phyloP scores from a whole-genome alignment of 768 basidiomycete genomes.

The Amanita pallidorosea region DNA sequence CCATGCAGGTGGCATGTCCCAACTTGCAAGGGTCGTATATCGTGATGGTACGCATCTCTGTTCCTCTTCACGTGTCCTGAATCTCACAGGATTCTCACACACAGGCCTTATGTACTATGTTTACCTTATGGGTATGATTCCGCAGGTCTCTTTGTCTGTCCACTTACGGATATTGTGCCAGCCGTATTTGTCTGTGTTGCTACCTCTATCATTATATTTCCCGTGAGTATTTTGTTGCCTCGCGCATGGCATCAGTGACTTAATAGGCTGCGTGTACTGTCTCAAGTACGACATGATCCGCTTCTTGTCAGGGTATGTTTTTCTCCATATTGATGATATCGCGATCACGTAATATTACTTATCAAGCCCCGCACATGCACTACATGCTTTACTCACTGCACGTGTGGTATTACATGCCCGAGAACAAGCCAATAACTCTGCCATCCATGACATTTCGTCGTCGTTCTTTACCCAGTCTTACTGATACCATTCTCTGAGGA shows the following conservation, averaged over 20 bases:
- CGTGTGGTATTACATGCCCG: constrained; percentile 4
- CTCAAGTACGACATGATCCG: constrained; percentile 1
- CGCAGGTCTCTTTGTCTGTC: background rate
- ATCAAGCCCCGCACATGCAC: background rate
- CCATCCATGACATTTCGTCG: background rate
- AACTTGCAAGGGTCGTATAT: constrained; percentile 3
- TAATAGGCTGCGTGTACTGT: background rate
- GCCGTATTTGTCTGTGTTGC: background rate
- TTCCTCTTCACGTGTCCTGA: background rate
- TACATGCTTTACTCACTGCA: constrained; percentile 2
- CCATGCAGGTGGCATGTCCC: background rate
- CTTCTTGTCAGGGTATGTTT: background rate
- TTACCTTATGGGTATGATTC: constrained; percentile 3
- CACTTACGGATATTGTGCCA: background rate
- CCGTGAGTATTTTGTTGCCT: background rate
- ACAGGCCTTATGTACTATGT: constrained; percentile 4
- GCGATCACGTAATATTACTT: background rate
- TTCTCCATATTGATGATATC: background rate
- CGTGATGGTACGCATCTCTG: background rate
- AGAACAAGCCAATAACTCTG: constrained; percentile 1
- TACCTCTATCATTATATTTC: background rate
- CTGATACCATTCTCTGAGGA: background rate
- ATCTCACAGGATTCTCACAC: background rate
- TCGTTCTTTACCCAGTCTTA: background rate
- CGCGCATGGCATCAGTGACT: background rate